These are phyloP conservation scores for Ballota nigra DNA, from an alignment of 257 asterid species.

Conservation along the genomic window DNA sequence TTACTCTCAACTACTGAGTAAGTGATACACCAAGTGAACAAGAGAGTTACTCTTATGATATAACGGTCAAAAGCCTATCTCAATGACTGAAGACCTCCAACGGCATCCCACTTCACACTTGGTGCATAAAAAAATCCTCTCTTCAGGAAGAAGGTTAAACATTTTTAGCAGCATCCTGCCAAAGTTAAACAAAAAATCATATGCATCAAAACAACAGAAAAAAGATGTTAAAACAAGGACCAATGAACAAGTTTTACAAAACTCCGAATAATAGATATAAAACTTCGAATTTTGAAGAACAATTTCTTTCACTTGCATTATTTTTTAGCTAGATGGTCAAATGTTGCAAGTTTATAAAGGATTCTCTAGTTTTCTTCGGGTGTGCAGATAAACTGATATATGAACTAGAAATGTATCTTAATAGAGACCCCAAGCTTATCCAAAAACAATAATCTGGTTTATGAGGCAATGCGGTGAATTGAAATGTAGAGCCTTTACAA, in stretches of 20 bases:
- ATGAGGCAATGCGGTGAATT: neutral
- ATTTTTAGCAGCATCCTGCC: constrained; percentile 74
- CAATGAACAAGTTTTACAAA: neutral
- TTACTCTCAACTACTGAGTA: too few relatives aligned
- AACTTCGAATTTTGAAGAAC: neutral
- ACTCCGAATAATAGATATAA: neutral
- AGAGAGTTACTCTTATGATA: too few relatives aligned
- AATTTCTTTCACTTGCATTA: neutral
- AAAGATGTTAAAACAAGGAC: neutral
- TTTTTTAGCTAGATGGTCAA: neutral
- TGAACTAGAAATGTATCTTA: neutral
- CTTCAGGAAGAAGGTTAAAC: constrained; percentile 84
- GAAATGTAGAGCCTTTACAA: neutral
- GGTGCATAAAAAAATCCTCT: constrained; percentile 92
- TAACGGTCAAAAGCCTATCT: constrained; percentile 61
- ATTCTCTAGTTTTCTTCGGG: neutral
- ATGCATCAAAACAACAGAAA: constrained; percentile 13
- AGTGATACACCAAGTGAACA: too few relatives aligned
- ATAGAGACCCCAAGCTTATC: neutral
- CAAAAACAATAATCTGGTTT: constrained; percentile 5
- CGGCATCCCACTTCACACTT: constrained; percentile 85
- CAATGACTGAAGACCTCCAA: constrained; percentile 77
- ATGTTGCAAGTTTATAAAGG: neutral
- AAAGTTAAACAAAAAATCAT: constrained; percentile 14
- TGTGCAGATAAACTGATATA: neutral